A percentile compares a stretch with the other conserved stretches of the same genome.
These are phyloP conservation scores for Phragmites australis DNA, from an alignment of 176 grass and related monocot species.

Conservation along the genomic window DNA sequence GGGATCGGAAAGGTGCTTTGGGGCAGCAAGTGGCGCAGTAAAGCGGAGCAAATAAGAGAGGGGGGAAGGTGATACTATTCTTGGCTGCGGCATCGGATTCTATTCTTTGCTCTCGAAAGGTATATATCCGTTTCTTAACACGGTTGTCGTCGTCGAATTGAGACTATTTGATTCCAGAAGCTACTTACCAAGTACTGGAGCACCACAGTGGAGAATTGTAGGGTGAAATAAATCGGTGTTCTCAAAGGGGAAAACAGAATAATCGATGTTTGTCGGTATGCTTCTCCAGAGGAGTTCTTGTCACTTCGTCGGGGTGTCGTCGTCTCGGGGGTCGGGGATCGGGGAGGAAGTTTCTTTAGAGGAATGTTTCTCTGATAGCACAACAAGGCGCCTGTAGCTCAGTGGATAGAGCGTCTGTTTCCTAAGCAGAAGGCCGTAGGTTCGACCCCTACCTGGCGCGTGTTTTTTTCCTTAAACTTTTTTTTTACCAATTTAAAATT, in stretches of 20 bases:
- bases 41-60: conserved; percentile 23
- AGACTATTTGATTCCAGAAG: background rate
- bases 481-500: no score
- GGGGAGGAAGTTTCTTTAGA: no score
- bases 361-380: no score
- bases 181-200: background rate
- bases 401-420: conserved; percentile 86
- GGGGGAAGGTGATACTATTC: conserved; percentile 27
- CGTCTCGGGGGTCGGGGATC: no score
- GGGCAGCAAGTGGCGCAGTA: conserved; percentile 25
- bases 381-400: conserved; percentile 59
- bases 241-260: conserved; percentile 2
- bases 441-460: conserved; percentile 81
- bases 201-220: background rate
- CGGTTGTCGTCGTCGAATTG: conserved; percentile 29
- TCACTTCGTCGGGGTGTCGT: no score
- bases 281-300: background rate
- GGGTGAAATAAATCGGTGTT: conserved; percentile 24
- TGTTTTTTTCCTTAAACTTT: no score
- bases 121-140: conserved; percentile 48
- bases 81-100: conserved; percentile 42
- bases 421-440: conserved; percentile 85
- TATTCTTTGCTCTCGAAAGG: conserved; percentile 19
- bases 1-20: conserved; percentile 45
- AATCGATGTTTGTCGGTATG: background rate